Percentiles rank a stretch among this genome's conserved stretches.
Evolutionary conservation across 2,329 filamentous ascomycete species (phyloP).

Genomic region (Trichoderma sp.): DNA sequence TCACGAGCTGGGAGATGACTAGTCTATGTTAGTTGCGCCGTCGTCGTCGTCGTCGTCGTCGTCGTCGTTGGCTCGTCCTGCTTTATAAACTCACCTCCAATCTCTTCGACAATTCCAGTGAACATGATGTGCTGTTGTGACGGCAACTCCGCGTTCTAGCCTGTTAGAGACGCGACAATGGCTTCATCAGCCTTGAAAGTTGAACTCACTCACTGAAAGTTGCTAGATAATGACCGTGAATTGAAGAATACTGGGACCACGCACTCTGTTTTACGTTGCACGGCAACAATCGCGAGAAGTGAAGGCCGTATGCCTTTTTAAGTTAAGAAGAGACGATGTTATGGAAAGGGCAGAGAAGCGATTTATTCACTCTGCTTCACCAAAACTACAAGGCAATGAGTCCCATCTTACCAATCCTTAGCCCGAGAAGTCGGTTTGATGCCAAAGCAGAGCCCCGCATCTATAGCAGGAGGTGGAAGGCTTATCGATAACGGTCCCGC

Average conservation of each 20-base stretch:
- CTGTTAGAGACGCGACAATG: background rate
- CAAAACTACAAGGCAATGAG: background rate
- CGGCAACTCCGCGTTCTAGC: background rate
- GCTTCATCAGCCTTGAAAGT: background rate
- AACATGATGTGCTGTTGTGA: slow-evolving; percentile 64
- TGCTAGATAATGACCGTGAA: background rate
- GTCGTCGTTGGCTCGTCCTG: background rate
- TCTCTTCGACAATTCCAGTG: slow-evolving; percentile 87
- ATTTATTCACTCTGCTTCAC: background rate
- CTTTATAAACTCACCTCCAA: slow-evolving; percentile 68
- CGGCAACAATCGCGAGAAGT: background rate
- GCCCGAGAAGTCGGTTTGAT: background rate
- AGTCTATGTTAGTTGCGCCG: slow-evolving; percentile 28
- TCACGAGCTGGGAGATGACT: slow-evolving; percentile 82
- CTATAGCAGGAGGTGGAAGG: background rate
- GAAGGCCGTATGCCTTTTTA: background rate
- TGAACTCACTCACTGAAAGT: background rate
- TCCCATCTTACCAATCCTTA: slow-evolving; percentile 11
- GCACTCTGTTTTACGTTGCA: background rate
- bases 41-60: too few relatives aligned
- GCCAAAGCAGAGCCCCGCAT: slow-evolving; percentile 26
- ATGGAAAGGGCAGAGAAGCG: background rate
- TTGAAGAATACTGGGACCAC: background rate
- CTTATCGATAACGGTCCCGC: slow-evolving; percentile 34
- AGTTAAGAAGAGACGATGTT: background rate